phyloP scores from a whole-genome alignment of 2,329 filamentous ascomycete species.

The Botrytis elliptica region DNA sequence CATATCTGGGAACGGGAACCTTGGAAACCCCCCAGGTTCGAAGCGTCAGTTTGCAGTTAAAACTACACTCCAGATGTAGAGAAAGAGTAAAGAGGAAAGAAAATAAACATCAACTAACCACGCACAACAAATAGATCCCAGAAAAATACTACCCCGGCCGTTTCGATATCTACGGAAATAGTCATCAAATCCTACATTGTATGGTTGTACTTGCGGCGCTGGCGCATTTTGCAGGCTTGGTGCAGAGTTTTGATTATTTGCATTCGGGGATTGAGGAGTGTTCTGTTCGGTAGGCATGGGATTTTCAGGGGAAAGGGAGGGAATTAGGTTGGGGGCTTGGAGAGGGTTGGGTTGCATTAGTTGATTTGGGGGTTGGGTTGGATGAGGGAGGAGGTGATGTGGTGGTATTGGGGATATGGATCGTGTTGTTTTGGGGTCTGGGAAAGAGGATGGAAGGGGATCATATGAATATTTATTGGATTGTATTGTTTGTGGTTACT shows the following conservation, averaged over 20 bases:
- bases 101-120: background rate
- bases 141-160: conserved; percentile 32
- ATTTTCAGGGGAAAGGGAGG: background rate
- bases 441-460: too few species aligned
- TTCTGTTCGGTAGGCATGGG: background rate
- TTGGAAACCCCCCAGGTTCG: too few species aligned
- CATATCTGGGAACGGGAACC: background rate
- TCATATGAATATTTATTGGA: too few species aligned
- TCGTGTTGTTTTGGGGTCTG: too few species aligned
- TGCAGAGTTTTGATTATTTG: conserved; percentile 11
- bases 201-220: conserved; percentile 35
- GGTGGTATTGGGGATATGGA: too few species aligned
- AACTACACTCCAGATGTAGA: too few species aligned
- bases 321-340: background rate
- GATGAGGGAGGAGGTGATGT: too few species aligned
- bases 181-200: conserved; percentile 39
- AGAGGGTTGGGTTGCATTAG: too few species aligned
- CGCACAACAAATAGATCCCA: conserved; percentile 26
- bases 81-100: too few species aligned
- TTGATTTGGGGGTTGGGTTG: too few species aligned
- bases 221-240: conserved; percentile 16
- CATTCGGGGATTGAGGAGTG: background rate
- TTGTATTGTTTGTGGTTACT: background rate
- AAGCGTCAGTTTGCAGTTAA: fast-evolving
- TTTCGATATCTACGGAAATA: conserved; percentile 35